phyloP scores from a whole-genome alignment of 768 basidiomycete genomes.

The Mycena olivaceomarginata region DNA sequence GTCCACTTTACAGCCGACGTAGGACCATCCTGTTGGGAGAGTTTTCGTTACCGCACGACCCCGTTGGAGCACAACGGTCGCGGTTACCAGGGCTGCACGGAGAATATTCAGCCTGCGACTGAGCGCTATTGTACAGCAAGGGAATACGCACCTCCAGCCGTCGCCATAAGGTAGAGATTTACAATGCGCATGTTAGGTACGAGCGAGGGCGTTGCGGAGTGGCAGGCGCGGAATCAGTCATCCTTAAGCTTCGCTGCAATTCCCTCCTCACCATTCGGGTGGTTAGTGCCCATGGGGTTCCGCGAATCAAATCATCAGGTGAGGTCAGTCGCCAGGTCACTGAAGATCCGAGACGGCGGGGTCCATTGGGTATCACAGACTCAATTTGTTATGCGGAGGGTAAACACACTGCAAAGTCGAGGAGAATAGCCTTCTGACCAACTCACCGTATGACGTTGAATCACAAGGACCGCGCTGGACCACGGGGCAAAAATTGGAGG shows the following conservation, averaged over 20 bases:
- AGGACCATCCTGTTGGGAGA: constrained; percentile 25
- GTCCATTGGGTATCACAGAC: too few species aligned
- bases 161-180: not conserved
- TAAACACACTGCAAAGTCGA: too few species aligned
- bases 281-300: too few species aligned
- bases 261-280: too few species aligned
- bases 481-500: not conserved
- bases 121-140: not conserved
- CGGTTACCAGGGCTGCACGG: not conserved
- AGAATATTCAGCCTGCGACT: not conserved
- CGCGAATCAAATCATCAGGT: too few species aligned
- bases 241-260: too few species aligned
- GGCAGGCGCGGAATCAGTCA: not conserved
- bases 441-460: not conserved
- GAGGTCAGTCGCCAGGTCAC: too few species aligned
- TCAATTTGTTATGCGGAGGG: too few species aligned
- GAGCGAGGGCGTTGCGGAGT: not conserved
- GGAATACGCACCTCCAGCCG: not conserved
- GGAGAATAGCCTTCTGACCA: not conserved
- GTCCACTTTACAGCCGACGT: constrained; percentile 25
- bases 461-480: too few species aligned
- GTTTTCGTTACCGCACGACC: constrained; percentile 8
- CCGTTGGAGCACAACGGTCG: not conserved
- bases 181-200: not conserved
- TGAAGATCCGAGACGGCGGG: too few species aligned